phyloP scores from a whole-genome alignment of 805 yeast genomes.

The Saccharomycopsis sp. region DNA sequence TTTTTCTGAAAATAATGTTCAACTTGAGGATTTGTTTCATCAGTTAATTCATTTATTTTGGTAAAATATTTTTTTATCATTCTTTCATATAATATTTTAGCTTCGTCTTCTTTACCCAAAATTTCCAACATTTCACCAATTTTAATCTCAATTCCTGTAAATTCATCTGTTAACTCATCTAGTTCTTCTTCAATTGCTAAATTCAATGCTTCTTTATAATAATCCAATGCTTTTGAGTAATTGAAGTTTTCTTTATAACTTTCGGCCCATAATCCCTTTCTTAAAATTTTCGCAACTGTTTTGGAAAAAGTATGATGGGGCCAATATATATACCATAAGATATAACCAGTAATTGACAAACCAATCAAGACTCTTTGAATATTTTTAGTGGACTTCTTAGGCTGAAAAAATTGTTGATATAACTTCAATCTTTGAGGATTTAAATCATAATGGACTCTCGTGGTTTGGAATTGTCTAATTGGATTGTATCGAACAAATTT shows the following conservation, averaged over 20 bases:
- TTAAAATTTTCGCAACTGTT: constrained; percentile 57
- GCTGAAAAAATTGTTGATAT: no score
- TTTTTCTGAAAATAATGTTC: no score
- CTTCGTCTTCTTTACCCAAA: constrained; percentile 49
- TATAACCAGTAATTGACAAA: no score
- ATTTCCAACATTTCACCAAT: constrained; percentile 80
- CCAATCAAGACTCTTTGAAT: no score
- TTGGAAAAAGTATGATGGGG: constrained; percentile 61
- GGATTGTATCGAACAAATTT: no score
- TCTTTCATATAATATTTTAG: constrained; percentile 57
- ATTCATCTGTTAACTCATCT: constrained; percentile 60
- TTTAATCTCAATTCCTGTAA: constrained; percentile 84
- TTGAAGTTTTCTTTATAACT: constrained; percentile 46
- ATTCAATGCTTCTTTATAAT: constrained; percentile 65
- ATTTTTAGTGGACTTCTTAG: no score
- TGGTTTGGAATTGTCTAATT: no score
- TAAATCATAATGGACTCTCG: no score
- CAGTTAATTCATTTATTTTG: no score
- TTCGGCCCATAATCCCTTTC: constrained; percentile 81
- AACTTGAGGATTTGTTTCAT: no score
- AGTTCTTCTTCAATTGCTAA: constrained; percentile 43
- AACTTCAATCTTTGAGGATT: no score
- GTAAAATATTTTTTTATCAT: constrained; percentile 50
- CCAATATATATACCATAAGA: constrained; percentile 39
- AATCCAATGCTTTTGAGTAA: constrained; percentile 54